Percentiles rank a stretch among this genome's conserved stretches.
phyloP scores from a whole-genome alignment of 2,329 filamentous ascomycete species.

The Arachnopeziza araneosa region DNA sequence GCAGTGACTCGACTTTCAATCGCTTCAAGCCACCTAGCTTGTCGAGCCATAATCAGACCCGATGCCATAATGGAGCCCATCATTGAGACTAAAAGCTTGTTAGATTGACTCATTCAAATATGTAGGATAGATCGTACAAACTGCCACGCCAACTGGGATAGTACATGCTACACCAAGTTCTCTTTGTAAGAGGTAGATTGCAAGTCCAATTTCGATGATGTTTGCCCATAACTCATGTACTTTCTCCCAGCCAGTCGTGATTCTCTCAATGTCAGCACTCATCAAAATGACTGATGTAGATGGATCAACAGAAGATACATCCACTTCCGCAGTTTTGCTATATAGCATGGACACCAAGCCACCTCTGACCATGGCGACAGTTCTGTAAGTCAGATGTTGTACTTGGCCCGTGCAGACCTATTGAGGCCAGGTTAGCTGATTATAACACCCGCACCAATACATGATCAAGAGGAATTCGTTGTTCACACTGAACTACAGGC shows the following conservation, averaged over 20 bases:
- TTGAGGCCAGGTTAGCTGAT: neutral
- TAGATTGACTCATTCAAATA: constrained; percentile 10
- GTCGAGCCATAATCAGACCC: constrained; percentile 1
- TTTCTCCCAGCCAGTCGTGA: constrained; percentile 20
- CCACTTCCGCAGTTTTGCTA: constrained; percentile 36
- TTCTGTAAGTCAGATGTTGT: constrained; percentile 31
- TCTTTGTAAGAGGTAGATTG: constrained; percentile 26
- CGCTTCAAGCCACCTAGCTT: constrained; percentile 16
- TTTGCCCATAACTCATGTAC: constrained; percentile 26
- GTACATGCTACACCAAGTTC: constrained; percentile 23
- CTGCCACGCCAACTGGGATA: constrained; percentile 12
- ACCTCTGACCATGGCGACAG: constrained; percentile 36
- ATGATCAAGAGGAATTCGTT: no score
- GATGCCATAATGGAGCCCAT: constrained; percentile 13
- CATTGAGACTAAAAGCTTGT: constrained; percentile 10
- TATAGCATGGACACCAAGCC: constrained; percentile 43
- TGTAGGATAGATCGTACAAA: neutral
- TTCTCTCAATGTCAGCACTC: constrained; percentile 33
- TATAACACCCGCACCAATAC: neutral
- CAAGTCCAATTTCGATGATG: constrained; percentile 24
- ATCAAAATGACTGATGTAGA: constrained; percentile 35
- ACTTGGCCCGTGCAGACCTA: neutral
- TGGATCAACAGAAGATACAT: constrained; percentile 30
- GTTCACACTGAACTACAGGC: no score
- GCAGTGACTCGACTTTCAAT: constrained; percentile 18